Conservation (phyloP, 2,329 filamentous ascomycete genomes). For the Fusarium sp. region DNA sequence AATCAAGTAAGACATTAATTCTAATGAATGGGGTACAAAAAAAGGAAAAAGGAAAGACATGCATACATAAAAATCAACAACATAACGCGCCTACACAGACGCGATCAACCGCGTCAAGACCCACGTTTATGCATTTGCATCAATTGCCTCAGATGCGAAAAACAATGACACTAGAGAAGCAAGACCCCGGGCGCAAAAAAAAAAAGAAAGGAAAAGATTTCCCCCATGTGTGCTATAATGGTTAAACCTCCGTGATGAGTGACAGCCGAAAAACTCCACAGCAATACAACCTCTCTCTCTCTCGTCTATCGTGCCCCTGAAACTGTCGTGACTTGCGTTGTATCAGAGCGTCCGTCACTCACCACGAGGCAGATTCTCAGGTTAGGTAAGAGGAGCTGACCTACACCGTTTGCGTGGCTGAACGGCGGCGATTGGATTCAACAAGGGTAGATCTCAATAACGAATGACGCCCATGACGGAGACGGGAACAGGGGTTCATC, state of each 20-base stretch:
- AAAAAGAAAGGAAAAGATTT: background rate
- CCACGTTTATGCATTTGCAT: background rate
- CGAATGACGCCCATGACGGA: background rate
- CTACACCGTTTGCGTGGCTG: constrained; percentile 3
- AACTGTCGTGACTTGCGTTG: constrained; percentile 7
- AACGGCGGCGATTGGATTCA: constrained; percentile 3
- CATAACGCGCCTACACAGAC: no score
- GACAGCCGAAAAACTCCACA: background rate
- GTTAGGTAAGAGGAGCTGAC: no score
- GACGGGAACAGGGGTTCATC: background rate
- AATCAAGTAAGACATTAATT: background rate
- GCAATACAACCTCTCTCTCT: background rate
- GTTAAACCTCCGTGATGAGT: background rate
- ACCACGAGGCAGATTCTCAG: constrained; percentile 14
- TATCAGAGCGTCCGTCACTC: background rate
- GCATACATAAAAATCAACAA: background rate
- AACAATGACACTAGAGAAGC: background rate
- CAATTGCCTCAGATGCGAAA: background rate
- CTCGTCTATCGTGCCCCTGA: background rate
- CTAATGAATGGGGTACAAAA: background rate
- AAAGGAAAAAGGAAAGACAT: background rate
- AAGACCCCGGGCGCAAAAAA: background rate
- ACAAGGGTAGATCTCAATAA: constrained; percentile 37
- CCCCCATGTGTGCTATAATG: background rate
- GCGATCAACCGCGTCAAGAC: background rate